Evolutionary conservation across 1,284 basidiomycete species (phyloP), one percentile per base, ranked within the genome.

Genomic region (Moniliella sp.): DNA sequence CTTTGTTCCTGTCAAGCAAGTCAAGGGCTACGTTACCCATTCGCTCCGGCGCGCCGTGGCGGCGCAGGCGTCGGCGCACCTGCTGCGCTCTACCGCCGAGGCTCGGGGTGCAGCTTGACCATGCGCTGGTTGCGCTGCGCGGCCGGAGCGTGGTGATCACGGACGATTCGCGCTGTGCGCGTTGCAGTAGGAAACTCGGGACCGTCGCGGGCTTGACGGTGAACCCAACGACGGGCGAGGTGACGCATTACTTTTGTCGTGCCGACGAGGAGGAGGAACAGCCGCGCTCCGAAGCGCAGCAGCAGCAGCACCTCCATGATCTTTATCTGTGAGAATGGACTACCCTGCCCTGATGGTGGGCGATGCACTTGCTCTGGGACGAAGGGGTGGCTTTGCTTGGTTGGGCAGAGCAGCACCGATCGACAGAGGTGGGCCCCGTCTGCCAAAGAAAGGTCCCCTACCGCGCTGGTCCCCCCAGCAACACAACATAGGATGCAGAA

Each of bases 141-240:
- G 68, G 71, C 28, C 73, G 72, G 48, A 67, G 78, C 33, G 83
- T 97, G n/a, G 78, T 78, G 48, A 74, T 97, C 26, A 78, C 76
- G 0, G 86, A 94, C 57, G 76, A 13, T 27, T 32, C 34, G 42
- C 88, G 83, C 61, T 94, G 91, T 52, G 83, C 83, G 0, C 77
- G 83, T 54, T 99, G 88, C 60, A 78, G 86, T 57, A 94, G 94
- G 54, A 72, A 86, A 13, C 66, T 99, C 16, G 91, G 91, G 0
- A 78, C 76, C 46, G 86, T 80, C 12, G 31, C 23, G 39, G 84
- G 91, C 23, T 83, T 97, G 46, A 82, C 86, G 1, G 82, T 94
- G 0, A 88, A 45, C 12, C 40, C 49, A 0, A 42, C 42, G 11
- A 43, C 34, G 14, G 55, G 55, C 2, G 33, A 35, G 4, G 43